Evolutionary conservation across 78 protist genomes (phyloP), one percentile per base, ranked within the genome.

Genomic region (Fonticula alba): DNA sequence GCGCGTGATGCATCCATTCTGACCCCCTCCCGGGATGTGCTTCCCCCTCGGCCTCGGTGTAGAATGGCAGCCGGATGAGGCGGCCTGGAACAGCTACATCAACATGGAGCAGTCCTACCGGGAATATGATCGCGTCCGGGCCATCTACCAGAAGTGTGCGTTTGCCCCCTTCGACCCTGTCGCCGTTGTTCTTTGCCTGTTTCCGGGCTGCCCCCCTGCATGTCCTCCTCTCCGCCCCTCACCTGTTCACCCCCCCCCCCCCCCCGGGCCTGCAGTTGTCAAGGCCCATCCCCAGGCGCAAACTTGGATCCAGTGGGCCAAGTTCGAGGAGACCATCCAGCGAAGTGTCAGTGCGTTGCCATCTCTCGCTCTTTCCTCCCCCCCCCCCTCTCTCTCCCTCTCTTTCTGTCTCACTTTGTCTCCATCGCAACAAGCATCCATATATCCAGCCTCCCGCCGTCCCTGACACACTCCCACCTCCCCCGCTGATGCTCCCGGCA

Each of bases 41-140:
- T 47, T 19, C 51, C 15, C 51, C 13, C 15, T 47, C n/a, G n/a
- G n/a, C n/a, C n/a, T n/a, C n/a, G n/a, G n/a, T n/a, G n/a, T n/a
- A n/a, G 56, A 64, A 37, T 83, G 81, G 84, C 51, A 69, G 37
- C 95, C 95, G 20, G 75, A 57, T 9, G 82, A 73, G 62, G 70
- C 36, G 35, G 95, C 95, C n/a, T 95, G 97, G 97, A 14, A 62
- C 38, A 7, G 85, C 11, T 92, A 59, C 79, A 70, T 83, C 27
- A 73, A 84, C 32, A 70, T 94, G 50, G 97, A 93, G 76, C 29
- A 59, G 41, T 66, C 94, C 20, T 72, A 82, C 66, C 53, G 64
- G 15, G 75, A 82, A 43, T 7, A 29, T 24, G 87, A 74, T 0
- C 52, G 75, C 40, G 94, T 84, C 7, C 76, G 95, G 40, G 24